Base-by-base conservation (phyloP, 2,329 filamentous ascomycete species). In the Colletotrichum magnum region DNA sequence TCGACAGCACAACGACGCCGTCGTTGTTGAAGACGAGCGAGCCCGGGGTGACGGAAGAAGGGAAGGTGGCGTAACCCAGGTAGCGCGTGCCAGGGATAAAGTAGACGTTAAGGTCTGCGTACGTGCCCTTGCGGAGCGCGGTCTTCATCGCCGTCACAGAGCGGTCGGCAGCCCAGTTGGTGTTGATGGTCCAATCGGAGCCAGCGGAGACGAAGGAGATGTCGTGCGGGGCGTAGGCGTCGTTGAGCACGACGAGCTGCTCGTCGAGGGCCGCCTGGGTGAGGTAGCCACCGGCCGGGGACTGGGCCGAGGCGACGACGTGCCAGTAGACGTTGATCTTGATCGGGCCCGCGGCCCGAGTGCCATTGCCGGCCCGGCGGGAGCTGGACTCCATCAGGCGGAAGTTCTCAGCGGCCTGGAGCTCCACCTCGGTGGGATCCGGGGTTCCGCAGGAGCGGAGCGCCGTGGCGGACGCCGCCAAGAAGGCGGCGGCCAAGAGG, bases 31-130 rank as follows among this genome's bases (percentile, higher is more conserved):
- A 80, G 57, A 76, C 79, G 28, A 75, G 68, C 58, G 77, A 78
- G 10, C 69, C 59, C 41, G 28, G 51, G 6, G 67, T 68, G 57
- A 72, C 77, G 21, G 48, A 28, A 10, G 47, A 41, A 18, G 83
- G 84, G 79, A 83, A 84, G 78, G 83, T 84, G 78, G 81, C 84
- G 75, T 84, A 83, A 13, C 84, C 83, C 7, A 85, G 78, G 21
- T 58, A 58, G 45, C 81, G 76, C 57, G 75, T 75, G 47, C 75
- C 77, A 51, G 85, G 77, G 50, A 82, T 75, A 76, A 84, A 82
- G 80, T 86, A 86, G 52, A 85, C 57, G 78, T 86, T 86, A 58
- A 86, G 80, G 69, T 81, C 76, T 9, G 74, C 58, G 73, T 82
- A 82, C 52, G 72, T 76, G 64, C 81, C 81, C 75, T 82, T 79